Evolutionary conservation across 2,329 filamentous ascomycete genomes (phyloP).

Genomic region (Stromatinia cepivora): DNA sequence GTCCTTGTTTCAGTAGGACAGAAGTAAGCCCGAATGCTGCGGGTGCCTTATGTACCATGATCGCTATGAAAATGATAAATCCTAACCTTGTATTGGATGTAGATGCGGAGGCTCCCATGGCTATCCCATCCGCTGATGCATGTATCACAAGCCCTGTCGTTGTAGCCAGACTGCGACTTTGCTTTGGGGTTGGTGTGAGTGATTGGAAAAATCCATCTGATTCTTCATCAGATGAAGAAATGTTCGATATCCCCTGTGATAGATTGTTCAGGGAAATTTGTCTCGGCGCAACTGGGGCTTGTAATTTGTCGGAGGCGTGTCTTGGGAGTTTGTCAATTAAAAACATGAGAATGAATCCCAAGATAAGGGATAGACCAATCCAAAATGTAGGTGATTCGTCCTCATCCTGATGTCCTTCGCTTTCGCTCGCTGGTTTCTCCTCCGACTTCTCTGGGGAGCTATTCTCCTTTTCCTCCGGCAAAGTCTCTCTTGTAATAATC

Average conservation of each 20-base stretch:
- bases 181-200: conserved; percentile 57
- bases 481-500: conserved; percentile 7
- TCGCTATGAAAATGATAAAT: conserved; percentile 90
- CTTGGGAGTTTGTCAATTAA: conserved; percentile 84
- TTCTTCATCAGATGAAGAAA: conserved; percentile 50
- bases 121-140: conserved; percentile 91
- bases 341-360: conserved; percentile 96
- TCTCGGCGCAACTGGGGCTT: conserved; percentile 66
- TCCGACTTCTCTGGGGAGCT: conserved; percentile 17
- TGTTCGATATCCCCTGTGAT: conserved; percentile 49
- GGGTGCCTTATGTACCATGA: conserved; percentile 96
- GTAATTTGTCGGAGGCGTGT: conserved; percentile 66
- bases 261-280: conserved; percentile 89
- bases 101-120: conserved; percentile 85
- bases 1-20: conserved; percentile 83
- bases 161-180: conserved; percentile 70
- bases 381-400: conserved; percentile 64
- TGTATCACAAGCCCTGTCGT: conserved; percentile 96
- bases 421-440: conserved; percentile 14
- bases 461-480: conserved; percentile 14
- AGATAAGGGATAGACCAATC: conserved; percentile 81
- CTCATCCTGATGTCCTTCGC: conserved; percentile 40
- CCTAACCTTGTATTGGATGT: conserved; percentile 72
- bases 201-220: conserved; percentile 60
- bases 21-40: conserved; percentile 94